A percentile compares a stretch with the other conserved stretches of the same genome.
phyloP scores from a whole-genome alignment of 352 stramenopile species.

The Thalassiosira oceanica region DNA sequence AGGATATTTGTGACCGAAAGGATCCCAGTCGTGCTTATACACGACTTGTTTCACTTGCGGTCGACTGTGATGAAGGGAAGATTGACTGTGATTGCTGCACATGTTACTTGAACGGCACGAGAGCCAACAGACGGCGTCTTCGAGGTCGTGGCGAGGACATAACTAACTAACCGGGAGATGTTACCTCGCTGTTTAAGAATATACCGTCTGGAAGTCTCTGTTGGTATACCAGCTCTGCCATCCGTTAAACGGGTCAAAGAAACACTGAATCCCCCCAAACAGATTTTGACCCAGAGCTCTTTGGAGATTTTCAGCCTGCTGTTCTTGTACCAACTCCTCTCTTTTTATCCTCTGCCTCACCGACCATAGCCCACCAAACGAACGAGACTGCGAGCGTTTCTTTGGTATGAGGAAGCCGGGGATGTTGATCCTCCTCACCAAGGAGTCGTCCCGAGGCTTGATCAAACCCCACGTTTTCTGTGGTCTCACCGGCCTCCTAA shows the following conservation, averaged over 20 bases:
- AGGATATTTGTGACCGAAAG: conserved; percentile 35
- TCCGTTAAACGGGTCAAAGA: conserved; percentile 42
- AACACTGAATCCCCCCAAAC: conserved; percentile 47
- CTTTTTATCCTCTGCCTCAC: conserved; percentile 26
- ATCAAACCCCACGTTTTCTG: conserved; percentile 28
- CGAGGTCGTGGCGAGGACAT: too few relatives aligned
- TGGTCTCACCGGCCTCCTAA: not conserved
- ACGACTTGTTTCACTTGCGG: conserved; percentile 23
- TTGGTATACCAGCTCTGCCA: conserved; percentile 50
- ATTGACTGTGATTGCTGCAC: conserved; percentile 40
- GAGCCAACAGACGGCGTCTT: too few relatives aligned
- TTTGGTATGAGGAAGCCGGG: conserved; percentile 43
- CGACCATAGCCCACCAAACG: conserved; percentile 10
- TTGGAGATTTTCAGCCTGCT: too few relatives aligned
- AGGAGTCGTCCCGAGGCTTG: conserved; percentile 7
- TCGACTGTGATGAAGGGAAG: conserved; percentile 44
- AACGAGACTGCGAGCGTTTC: conserved; percentile 28
- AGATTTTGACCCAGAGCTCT: conserved; percentile 14
- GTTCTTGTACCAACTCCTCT: conserved; percentile 29
- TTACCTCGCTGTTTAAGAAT: not conserved
- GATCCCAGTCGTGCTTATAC: conserved; percentile 17
- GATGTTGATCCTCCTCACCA: conserved; percentile 23
- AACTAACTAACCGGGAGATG: too few relatives aligned
- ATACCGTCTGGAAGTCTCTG: conserved; percentile 37
- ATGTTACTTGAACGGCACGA: conserved; percentile 31